These are phyloP conservation scores for Eimeria necatrix DNA, from an alignment of 169 alveolate genomes.

Conservation along the genomic window DNA sequence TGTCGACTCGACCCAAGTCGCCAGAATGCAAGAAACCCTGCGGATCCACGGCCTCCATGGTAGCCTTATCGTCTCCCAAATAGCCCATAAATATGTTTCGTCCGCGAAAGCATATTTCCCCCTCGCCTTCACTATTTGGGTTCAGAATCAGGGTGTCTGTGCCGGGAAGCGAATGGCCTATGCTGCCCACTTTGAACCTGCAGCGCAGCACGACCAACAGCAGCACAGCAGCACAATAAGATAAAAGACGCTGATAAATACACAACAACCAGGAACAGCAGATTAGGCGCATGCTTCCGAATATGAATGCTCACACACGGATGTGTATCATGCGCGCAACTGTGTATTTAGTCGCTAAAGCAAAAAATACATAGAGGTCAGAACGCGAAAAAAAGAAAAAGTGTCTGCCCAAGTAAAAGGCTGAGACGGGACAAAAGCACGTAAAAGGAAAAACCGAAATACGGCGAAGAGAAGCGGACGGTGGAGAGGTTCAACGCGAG, in stretches of 20 bases:
- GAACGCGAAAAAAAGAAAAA: no score
- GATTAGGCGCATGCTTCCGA: neutral
- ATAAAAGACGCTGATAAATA: neutral
- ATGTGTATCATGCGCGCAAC: neutral
- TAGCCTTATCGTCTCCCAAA: constrained; percentile 86
- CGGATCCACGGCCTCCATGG: constrained; percentile 87
- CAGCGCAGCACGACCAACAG: neutral
- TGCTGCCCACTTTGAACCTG: constrained; percentile 81
- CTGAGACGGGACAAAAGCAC: no score
- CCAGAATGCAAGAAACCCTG: constrained; percentile 93
- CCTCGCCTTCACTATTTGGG: constrained; percentile 88
- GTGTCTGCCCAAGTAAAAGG: no score
- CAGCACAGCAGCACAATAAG: neutral
- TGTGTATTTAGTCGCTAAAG: no score
- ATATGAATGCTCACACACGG: neutral
- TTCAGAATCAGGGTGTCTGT: constrained; percentile 84
- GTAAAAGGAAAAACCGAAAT: no score
- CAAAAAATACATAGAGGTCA: no score
- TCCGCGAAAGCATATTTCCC: constrained; percentile 93
- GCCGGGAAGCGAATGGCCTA: constrained; percentile 87
- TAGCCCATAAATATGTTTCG: constrained; percentile 92
- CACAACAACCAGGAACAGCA: no score
- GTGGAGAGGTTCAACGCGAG: no score
- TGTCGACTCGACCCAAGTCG: constrained; percentile 90
- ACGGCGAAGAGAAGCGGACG: no score